Conservation (phyloP, 1,284 basidiomycete species). For the Afroboletus lepidellus region DNA sequence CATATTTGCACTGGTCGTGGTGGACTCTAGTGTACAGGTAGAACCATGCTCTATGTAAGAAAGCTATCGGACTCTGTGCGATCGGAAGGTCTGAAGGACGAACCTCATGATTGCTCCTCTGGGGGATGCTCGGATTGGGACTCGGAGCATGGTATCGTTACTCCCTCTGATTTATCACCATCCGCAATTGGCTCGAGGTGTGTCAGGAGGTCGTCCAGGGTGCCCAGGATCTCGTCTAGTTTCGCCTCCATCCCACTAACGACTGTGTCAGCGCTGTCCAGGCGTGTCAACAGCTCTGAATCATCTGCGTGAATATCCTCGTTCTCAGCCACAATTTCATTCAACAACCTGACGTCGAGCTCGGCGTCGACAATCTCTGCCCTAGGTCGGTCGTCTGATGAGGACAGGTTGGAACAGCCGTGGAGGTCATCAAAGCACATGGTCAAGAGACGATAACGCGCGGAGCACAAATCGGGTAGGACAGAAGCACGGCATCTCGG, state of each 20-base stretch:
- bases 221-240: conserved; percentile 54
- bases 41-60: conserved; percentile 18
- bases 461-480: conserved; percentile 14
- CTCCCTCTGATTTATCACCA: conserved; percentile 1
- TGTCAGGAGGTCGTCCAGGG: conserved; percentile 54
- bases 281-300: conserved; percentile 46
- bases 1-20: conserved; percentile 4
- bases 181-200: conserved; percentile 36
- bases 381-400: not conserved
- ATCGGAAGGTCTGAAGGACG: conserved; percentile 2
- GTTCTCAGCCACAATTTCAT: conserved; percentile 37
- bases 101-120: conserved; percentile 15
- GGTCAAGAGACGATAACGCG: conserved; percentile 16
- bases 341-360: conserved; percentile 38
- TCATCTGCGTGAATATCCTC: conserved; percentile 36
- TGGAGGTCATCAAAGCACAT: conserved; percentile 26
- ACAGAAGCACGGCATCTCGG: conserved; percentile 28
- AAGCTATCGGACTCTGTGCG: not conserved
- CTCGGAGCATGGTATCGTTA: conserved; percentile 1
- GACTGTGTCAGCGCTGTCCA: conserved; percentile 54
- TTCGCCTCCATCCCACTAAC: conserved; percentile 56
- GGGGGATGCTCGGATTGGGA: not conserved
- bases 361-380: conserved; percentile 20
- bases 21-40: conserved; percentile 13
- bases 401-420: not conserved